A percentile compares a stretch with the other conserved stretches of the same genome.
Conservation (phyloP, 1,139 yeast genomes). For the Magnusiomyces tetraspermus region DNA sequence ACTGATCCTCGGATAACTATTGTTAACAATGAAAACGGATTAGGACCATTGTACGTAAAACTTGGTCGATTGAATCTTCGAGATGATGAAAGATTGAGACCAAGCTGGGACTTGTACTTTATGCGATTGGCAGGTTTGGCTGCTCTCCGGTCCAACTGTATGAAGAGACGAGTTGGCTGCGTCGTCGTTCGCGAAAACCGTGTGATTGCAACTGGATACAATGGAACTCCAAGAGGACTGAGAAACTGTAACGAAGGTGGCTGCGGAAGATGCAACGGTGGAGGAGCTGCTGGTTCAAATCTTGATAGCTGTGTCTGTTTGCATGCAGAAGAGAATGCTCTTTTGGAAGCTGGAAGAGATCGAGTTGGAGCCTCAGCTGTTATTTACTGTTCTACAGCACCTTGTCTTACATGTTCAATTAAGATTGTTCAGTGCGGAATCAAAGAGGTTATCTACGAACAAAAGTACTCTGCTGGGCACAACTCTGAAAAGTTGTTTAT, state of each 20-base stretch:
- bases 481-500: conserved; percentile 59
- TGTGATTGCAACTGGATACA: conserved; percentile 92
- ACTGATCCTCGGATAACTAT: conserved; percentile 35
- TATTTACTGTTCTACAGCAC: conserved; percentile 92
- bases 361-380: conserved; percentile 57
- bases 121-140: conserved; percentile 91
- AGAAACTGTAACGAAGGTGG: conserved; percentile 93
- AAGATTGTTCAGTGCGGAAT: conserved; percentile 92
- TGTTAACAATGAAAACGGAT: conserved; percentile 46
- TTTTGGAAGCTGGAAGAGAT: conserved; percentile 87
- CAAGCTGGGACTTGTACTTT: conserved; percentile 93
- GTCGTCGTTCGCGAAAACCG: conserved; percentile 79
- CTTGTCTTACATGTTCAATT: conserved; percentile 90
- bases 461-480: conserved; percentile 84
- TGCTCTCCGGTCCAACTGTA: conserved; percentile 85
- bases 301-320: conserved; percentile 81
- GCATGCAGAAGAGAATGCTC: conserved; percentile 96
- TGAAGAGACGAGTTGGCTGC: conserved; percentile 95
- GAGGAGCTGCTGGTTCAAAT: conserved; percentile 53
- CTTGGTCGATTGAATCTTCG: conserved; percentile 47
- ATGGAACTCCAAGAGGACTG: conserved; percentile 89
- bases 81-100: conserved; percentile 62
- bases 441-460: conserved; percentile 86
- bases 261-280: conserved; percentile 64
- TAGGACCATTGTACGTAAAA: conserved; percentile 42